Evolutionary conservation across 2,329 filamentous ascomycete species (phyloP), one percentile per base, ranked within the genome.

Genomic region (Cladophialophora chaetospira): DNA sequence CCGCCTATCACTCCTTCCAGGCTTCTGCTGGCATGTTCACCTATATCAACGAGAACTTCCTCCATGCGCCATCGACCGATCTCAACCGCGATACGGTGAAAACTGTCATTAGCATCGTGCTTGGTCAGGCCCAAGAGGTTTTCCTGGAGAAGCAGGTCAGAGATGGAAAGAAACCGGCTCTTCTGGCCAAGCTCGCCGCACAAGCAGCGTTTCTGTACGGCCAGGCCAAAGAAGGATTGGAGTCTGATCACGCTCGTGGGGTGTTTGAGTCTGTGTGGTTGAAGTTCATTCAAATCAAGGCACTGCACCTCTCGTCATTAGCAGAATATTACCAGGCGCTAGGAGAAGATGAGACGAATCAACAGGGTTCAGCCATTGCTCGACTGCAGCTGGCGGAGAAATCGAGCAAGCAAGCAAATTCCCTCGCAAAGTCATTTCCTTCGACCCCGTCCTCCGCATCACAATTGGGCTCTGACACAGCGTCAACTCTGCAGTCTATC

Each of bases 1-100:
- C 91, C 11, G 91, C 94, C 15, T 99, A 97, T 71, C 93, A 99
- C 73, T 97, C 92, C 17, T 97, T 97, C 77, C 94, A 99, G 73
- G 94, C 94, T 36, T 92, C 93, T 5, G 94, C 94, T 8, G 94
- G 94, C 77, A 99, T 99, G 94, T 99, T 97, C 73, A 97, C 93
- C 51, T 99, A 99, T 69, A 99, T 99, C 77, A 99, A 99, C 74
- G 94, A 99, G 76, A 99, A 99, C 76, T 99, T 99, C 71, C 79
- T 99, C 31, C 94, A 99, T 69, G 94, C 94, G 1, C 94, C 95
- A 0, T 97, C 92, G 6, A 92, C 90, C n/a, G 94, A 99, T 69
- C 76, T 99, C 45, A 97, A 92, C 71, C 81, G 94, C 59, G 93
- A 99, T 48, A 99, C 94, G 0, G 91, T 99, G 68, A 97, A 97